phyloP scores from a whole-genome alignment of 768 basidiomycete species.

The Royoungia palumana region DNA sequence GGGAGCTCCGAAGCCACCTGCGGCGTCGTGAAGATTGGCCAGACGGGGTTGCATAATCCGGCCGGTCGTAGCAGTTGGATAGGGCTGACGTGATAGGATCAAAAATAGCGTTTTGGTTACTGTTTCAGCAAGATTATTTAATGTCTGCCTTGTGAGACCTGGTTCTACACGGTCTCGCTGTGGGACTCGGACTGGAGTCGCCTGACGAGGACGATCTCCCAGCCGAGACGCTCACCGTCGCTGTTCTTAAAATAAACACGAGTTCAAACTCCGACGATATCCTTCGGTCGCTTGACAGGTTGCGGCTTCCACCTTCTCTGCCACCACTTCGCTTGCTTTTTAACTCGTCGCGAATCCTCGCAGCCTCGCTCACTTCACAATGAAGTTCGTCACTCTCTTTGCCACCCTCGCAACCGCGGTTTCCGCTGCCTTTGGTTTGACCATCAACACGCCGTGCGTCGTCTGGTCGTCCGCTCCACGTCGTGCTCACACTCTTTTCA shows the following conservation, averaged over 20 bases:
- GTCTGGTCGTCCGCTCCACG: neutral
- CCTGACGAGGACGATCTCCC: no score
- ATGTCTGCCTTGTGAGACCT: no score
- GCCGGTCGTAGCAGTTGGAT: constrained; percentile 92
- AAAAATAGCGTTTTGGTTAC: neutral
- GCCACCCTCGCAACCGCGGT: constrained; percentile 29
- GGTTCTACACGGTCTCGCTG: no score
- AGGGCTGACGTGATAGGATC: constrained; percentile 46
- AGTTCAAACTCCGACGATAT: constrained; percentile 31
- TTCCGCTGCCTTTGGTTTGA: constrained; percentile 42
- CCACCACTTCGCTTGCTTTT: neutral
- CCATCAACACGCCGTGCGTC: constrained; percentile 70
- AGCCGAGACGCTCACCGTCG: neutral
- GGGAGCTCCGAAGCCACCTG: constrained; percentile 20
- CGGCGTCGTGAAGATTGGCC: constrained; percentile 83
- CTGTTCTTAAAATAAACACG: constrained; percentile 6
- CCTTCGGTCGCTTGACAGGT: neutral
- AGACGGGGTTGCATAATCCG: constrained; percentile 90
- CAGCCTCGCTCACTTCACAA: constrained; percentile 25
- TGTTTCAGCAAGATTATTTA: neutral
- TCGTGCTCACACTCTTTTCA: neutral
- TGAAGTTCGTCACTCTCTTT: constrained; percentile 35
- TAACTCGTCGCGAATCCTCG: constrained; percentile 10
- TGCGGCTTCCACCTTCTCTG: neutral
- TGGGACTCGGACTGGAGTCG: no score